phyloP scores from a whole-genome alignment of 2,329 filamentous ascomycete genomes.

The Trichoderma atrobrunneum region DNA sequence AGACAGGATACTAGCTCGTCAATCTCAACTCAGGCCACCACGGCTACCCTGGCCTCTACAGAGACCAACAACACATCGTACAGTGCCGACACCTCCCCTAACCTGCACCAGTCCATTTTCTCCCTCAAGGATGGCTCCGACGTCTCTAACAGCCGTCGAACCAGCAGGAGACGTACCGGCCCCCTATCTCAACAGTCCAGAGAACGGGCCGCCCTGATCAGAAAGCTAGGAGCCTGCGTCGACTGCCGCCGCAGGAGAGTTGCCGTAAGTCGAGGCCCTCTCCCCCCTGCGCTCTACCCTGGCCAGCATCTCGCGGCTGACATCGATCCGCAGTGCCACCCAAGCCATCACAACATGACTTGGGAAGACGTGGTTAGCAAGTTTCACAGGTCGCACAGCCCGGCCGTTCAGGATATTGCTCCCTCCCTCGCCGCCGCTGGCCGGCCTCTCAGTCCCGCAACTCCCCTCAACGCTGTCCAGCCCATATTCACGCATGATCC shows the following conservation, averaged over 20 bases:
- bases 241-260: constrained; percentile 57
- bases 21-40: constrained; percentile 50
- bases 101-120: constrained; percentile 51
- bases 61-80: constrained; percentile 52
- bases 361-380: constrained; percentile 58
- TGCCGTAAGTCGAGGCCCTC: constrained; percentile 47
- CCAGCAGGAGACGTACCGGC: constrained; percentile 57
- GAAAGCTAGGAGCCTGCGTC: constrained; percentile 56
- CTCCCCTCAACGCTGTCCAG: constrained; percentile 36
- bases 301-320: background rate
- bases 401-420: constrained; percentile 49
- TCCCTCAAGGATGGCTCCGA: constrained; percentile 55
- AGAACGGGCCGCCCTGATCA: constrained; percentile 57
- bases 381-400: constrained; percentile 52
- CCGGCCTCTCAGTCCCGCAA: constrained; percentile 47
- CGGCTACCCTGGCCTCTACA: constrained; percentile 40
- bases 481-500: constrained; percentile 43
- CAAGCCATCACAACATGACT: constrained; percentile 58
- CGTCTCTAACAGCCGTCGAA: constrained; percentile 51
- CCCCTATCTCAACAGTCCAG: constrained; percentile 57
- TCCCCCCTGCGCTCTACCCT: background rate
- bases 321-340: constrained; percentile 49
- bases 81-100: constrained; percentile 53
- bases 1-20: constrained; percentile 54
- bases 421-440: constrained; percentile 40